Conservation (phyloP, 495 filamentous ascomycete species). For the Corynascus novoguineensis region DNA sequence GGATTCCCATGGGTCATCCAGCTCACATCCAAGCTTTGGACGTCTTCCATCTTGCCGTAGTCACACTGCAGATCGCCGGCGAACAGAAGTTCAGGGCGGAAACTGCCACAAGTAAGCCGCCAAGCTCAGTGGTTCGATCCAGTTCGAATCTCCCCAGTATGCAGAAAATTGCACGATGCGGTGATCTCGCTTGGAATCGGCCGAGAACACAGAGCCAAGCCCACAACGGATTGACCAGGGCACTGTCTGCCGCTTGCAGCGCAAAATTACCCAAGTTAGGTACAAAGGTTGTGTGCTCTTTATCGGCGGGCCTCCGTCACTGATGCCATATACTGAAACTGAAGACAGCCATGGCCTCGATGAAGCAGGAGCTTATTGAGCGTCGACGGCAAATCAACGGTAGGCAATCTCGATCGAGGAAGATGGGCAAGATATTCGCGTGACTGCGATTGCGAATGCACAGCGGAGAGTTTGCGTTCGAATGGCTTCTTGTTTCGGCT, state of each 20-base stretch:
- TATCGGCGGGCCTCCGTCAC: slow-evolving; percentile 14
- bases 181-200: not conserved
- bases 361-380: not conserved
- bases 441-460: slow-evolving; percentile 3
- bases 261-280: not conserved
- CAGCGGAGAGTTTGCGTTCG: not conserved
- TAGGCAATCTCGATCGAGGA: not conserved
- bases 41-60: slow-evolving; percentile 51
- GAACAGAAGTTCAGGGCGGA: not conserved
- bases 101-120: not conserved
- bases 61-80: slow-evolving; percentile 1
- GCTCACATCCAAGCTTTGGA: slow-evolving; percentile 60
- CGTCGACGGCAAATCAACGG: not conserved
- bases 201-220: not conserved
- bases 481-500: not conserved
- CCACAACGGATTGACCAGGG: not conserved
- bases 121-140: not conserved
- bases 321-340: slow-evolving; percentile 15
- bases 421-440: not conserved
- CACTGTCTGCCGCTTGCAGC: not conserved
- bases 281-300: not conserved
- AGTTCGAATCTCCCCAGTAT: not conserved
- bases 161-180: not conserved
- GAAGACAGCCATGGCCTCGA: slow-evolving; percentile 20
- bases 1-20: slow-evolving; percentile 55